phyloP scores from a whole-genome alignment of 2,329 filamentous ascomycete species.

The Xylaria sp. region DNA sequence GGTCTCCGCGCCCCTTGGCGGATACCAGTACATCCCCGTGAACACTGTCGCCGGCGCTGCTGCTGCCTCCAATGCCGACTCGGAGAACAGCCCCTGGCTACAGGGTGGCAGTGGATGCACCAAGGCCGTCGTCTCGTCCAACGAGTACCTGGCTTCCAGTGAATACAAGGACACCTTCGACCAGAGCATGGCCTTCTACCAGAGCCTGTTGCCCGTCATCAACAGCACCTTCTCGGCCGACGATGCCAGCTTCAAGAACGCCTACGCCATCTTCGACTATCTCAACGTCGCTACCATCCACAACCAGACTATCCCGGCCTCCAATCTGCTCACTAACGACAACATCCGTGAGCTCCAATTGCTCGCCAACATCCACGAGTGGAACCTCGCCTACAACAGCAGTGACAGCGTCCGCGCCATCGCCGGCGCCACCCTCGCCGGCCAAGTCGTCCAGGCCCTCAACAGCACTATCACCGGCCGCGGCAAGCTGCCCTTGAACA shows the following conservation, averaged over 20 bases:
- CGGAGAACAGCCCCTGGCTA: slow-evolving; percentile 53
- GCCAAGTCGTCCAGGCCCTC: slow-evolving; percentile 49
- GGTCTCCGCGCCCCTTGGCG: slow-evolving; percentile 63
- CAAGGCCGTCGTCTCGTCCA: slow-evolving; percentile 50
- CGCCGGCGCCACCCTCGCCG: slow-evolving; percentile 52
- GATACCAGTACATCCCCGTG: slow-evolving; percentile 81
- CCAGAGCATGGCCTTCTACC: slow-evolving; percentile 56
- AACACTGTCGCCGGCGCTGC: slow-evolving; percentile 52
- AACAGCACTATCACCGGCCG: slow-evolving; percentile 44
- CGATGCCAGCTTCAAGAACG: slow-evolving; percentile 52
- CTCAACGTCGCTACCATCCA: slow-evolving; percentile 57
- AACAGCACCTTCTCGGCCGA: slow-evolving; percentile 45
- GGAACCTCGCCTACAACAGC: slow-evolving; percentile 73
- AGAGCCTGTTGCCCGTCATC: slow-evolving; percentile 48
- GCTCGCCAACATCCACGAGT: slow-evolving; percentile 78
- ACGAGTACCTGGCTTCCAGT: slow-evolving; percentile 46
- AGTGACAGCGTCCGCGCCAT: slow-evolving; percentile 61
- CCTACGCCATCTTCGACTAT: slow-evolving; percentile 57
- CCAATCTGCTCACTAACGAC: slow-evolving; percentile 53
- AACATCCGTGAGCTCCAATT: slow-evolving; percentile 59
- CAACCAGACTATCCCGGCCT: slow-evolving; percentile 54
- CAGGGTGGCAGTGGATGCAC: slow-evolving; percentile 54
- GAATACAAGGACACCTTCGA: slow-evolving; percentile 42
- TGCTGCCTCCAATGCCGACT: slow-evolving; percentile 49
- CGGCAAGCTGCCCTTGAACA: slow-evolving; percentile 37